These are phyloP conservation scores for Apiosordaria backusii DNA, from an alignment of 495 filamentous ascomycete species.

Conservation along the genomic window DNA sequence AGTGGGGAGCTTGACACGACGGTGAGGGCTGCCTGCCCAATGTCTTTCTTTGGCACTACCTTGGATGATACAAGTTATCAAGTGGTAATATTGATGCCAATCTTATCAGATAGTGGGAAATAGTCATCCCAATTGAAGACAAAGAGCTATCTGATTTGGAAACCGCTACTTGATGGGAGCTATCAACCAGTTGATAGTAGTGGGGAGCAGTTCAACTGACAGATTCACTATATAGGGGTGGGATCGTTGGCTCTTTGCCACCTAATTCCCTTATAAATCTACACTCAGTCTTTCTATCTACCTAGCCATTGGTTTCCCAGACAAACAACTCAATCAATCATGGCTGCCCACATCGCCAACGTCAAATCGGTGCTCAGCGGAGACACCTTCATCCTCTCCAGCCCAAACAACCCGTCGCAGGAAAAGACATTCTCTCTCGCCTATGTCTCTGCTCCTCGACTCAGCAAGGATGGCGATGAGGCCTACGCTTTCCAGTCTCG, in stretches of 20 bases:
- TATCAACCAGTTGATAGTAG: background rate
- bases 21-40: background rate
- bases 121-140: background rate
- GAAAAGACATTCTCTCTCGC: constrained; percentile 87
- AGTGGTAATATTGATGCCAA: background rate
- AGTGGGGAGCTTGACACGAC: background rate
- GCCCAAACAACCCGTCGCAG: constrained; percentile 65
- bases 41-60: background rate
- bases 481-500: constrained; percentile 87
- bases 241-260: background rate
- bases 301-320: background rate
- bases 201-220: background rate
- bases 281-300: background rate
- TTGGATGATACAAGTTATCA: no score
- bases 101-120: no score
- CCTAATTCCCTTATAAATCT: background rate
- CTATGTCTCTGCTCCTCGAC: constrained; percentile 81
- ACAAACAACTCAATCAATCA: constrained; percentile 17
- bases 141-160: background rate
- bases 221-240: background rate
- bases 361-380: constrained; percentile 93
- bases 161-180: background rate
- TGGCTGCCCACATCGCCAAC: constrained; percentile 57
- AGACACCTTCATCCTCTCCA: constrained; percentile 79
- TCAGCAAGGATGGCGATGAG: constrained; percentile 89